Base-by-base conservation (phyloP, 129 eudicot species). In the Ambrosia artemisiifolia region DNA sequence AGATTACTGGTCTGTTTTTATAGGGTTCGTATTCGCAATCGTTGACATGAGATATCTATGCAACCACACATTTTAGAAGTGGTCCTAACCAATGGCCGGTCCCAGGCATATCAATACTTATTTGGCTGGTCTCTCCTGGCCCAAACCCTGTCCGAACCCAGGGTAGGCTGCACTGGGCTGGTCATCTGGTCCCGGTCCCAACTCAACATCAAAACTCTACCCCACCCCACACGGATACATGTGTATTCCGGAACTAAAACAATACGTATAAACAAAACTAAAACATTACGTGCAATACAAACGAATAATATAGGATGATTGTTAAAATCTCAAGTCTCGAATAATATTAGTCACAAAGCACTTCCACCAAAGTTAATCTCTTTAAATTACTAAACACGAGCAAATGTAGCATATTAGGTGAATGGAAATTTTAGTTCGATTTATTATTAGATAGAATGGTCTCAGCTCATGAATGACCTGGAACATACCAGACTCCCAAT, bases 401-500 rank as follows among this genome's bases (percentile, higher is more conserved):
- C 12, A 62, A 63, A 63, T 63, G 53, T 63, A 13, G 38, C 40
- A 28, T 61, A 65, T 38, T n/a, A n/a, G 10, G 34, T 65, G 50
- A 55, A 34, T 6, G 40, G 32, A 1, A 2, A n/a, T 72, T 30
- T 43, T 43, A n/a, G 44, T 48, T 18, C 49, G 17, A 17, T 55
- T 70, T 57, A 2, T 36, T 68, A 67, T 73, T 44, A 56, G 16
- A 60, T 69, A 69, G 40, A 67, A 4, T 9, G 5, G 59, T 34
- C 50, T 80, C 80, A 80, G 56, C 72, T 67, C 78, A 63, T 62
- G 63, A 80, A 77, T 65, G 74, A 80, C 71, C 67, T 74, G 48
- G 88, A 77, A 69, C 83, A 81, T 11, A 88, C 62, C 33, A 54
- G 63, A 69, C 86, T 40, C 74, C 85, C 93, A 43, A 92, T 69